Evolutionary conservation across 2,329 filamentous ascomycete genomes (phyloP), one percentile per base, ranked within the genome.

Genomic region (Fusarium armeniacum): DNA sequence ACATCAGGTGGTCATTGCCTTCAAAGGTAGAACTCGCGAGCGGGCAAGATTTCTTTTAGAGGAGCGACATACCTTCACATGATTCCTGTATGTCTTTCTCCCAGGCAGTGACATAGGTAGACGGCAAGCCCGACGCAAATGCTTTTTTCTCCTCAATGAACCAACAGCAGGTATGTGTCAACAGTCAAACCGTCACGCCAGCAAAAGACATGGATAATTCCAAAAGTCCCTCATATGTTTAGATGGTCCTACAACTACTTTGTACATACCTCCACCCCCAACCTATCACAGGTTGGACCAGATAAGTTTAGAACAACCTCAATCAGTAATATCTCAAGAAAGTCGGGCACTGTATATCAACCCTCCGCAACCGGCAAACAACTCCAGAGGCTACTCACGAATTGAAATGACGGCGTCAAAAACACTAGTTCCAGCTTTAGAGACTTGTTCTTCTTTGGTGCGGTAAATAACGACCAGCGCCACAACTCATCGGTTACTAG

Each of bases 91-190:
- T 40, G n/a, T 35, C 26, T 16, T 43, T 24, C 40, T 54, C 13
- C 6, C 47, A 65, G 35, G 47, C 40, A 44, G 56, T 54, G 51
- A 51, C 47, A 51, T 47, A 52, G 24, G 24, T 20, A 41, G 55
- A 64, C 62, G 67, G 67, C 52, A 57, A 67, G 58, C 30, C 62
- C 62, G 67, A 70, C 38, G n/a, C 53, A 67, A 30, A 62, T 43
- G 52, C 41, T 47, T 43, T 43, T 22, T 44, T 28, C 16, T 51
- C 28, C 20, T 35, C 26, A 24, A 22, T 18, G 24, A 40, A 40
- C 18, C 47, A 51, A 38, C 49, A 51, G 38, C 18, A 51, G 26
- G 12, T 33, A 45, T 58, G 28, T 45, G 28, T 30, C 12, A 41
- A 32, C 26, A 45, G 22, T 28, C 24, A 47, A 62, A 62, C 28